phyloP scores from a whole-genome alignment of 1,284 basidiomycete genomes.

The Macrocystidia cucumis region DNA sequence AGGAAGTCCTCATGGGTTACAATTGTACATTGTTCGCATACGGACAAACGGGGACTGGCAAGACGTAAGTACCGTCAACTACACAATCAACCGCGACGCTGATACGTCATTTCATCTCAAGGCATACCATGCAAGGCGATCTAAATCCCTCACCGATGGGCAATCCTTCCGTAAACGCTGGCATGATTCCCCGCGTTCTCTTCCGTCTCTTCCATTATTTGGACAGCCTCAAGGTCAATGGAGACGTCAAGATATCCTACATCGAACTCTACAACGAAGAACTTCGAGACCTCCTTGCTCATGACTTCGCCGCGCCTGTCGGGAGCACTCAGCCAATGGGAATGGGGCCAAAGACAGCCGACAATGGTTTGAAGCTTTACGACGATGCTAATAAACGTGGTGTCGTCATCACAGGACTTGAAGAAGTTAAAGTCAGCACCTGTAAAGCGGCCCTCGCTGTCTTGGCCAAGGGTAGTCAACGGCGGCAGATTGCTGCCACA shows the following conservation, averaged over 20 bases:
- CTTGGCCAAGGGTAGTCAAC: constrained; percentile 83
- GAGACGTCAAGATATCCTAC: constrained; percentile 90
- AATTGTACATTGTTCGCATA: constrained; percentile 99
- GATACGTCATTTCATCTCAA: constrained; percentile 22
- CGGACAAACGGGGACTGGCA: constrained; percentile 98
- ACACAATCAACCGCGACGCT: constrained; percentile 2
- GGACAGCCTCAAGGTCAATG: constrained; percentile 74
- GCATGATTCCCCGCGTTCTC: constrained; percentile 96
- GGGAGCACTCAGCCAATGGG: constrained; percentile 68
- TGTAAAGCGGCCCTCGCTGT: constrained; percentile 82
- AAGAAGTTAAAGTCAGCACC: constrained; percentile 83
- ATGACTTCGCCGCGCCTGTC: constrained; percentile 58
- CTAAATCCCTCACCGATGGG: constrained; percentile 76
- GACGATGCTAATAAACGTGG: constrained; percentile 87
- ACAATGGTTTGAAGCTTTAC: constrained; percentile 76
- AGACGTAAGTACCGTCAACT: constrained; percentile 69
- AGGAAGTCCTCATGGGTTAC: constrained; percentile 92
- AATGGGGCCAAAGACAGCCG: constrained; percentile 36
- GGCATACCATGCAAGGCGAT: constrained; percentile 95
- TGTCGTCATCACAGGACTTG: constrained; percentile 91
- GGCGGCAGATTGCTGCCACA: constrained; percentile 92
- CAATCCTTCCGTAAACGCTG: constrained; percentile 85
- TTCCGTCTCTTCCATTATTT: constrained; percentile 91
- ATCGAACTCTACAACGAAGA: constrained; percentile 99
- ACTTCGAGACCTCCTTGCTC: constrained; percentile 85